Evolutionary conservation across 768 basidiomycete species (phyloP).

Genomic region (Nevesoporus exiguus): DNA sequence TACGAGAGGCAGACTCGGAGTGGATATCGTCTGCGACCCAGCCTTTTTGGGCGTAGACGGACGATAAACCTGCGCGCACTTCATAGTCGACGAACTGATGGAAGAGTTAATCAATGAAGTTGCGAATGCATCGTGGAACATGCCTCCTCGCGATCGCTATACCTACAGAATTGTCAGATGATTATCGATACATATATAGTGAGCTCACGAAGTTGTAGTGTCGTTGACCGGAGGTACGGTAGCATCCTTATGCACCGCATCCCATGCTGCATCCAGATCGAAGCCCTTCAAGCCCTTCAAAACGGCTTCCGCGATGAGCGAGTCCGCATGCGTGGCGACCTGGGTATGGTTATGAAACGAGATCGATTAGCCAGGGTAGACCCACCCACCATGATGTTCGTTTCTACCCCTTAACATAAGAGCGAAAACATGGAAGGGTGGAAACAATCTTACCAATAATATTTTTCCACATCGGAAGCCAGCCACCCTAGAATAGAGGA

Average conservation of each 20-base stretch:
- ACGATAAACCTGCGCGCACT: constrained; percentile 72
- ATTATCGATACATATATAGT: background rate
- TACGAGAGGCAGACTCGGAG: constrained; percentile 75
- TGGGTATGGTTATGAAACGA: constrained; percentile 18
- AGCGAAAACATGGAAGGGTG: background rate
- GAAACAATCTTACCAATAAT: constrained; percentile 48
- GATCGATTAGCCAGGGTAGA: background rate
- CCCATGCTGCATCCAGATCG: constrained; percentile 62
- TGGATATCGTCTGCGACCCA: constrained; percentile 81
- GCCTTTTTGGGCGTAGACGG: constrained; percentile 62
- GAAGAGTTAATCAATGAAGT: background rate
- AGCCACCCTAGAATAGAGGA: constrained; percentile 50
- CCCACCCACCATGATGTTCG: constrained; percentile 70
- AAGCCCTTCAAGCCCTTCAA: constrained; percentile 63
- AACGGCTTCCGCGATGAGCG: constrained; percentile 69
- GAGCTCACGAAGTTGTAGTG: constrained; percentile 43
- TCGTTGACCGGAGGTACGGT: constrained; percentile 60
- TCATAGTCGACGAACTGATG: constrained; percentile 69
- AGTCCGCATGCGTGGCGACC: constrained; percentile 80
- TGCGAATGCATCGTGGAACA: constrained; percentile 4
- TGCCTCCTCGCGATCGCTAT: constrained; percentile 71
- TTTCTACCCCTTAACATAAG: constrained; percentile 40
- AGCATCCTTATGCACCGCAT: constrained; percentile 73
- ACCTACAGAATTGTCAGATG: constrained; percentile 36
- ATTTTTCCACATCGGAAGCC: constrained; percentile 92